Evolutionary conservation across 2,329 filamentous ascomycete species (phyloP).

Genomic region (Beauveria brongniartii): DNA sequence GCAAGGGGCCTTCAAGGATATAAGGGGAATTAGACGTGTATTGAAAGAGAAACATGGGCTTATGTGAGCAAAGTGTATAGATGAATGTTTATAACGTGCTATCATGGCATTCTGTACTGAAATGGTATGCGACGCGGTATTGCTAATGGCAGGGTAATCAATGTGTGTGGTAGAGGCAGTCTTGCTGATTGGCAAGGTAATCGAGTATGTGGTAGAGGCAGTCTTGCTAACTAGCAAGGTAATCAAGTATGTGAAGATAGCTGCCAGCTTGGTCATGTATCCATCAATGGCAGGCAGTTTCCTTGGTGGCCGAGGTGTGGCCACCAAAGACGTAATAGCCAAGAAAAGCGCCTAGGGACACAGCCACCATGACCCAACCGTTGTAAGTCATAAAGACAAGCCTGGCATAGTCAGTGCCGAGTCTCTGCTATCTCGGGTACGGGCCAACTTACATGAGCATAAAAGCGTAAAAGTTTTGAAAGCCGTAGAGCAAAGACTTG

Average conservation of each 20-base stretch:
- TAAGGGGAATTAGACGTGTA: constrained; percentile 16
- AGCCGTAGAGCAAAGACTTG: constrained; percentile 76
- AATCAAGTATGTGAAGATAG: too few relatives aligned
- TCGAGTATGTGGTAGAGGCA: background rate
- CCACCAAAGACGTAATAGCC: constrained; percentile 80
- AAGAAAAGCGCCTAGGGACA: constrained; percentile 79
- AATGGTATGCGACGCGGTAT: background rate
- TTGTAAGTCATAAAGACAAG: constrained; percentile 99
- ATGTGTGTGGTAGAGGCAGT: background rate
- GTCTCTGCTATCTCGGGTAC: background rate
- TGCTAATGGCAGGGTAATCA: background rate
- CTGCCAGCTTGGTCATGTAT: too few relatives aligned
- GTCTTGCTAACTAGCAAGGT: background rate
- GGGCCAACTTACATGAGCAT: constrained; percentile 84
- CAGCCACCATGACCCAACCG: constrained; percentile 91
- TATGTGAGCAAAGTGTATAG: background rate
- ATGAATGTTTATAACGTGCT: background rate
- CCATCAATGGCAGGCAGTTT: constrained; percentile 78
- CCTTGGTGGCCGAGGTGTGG: constrained; percentile 63
- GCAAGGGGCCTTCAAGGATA: constrained; percentile 18
- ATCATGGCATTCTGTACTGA: background rate
- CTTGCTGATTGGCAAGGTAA: background rate
- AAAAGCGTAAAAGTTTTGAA: constrained; percentile 97
- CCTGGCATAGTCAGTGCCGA: constrained; percentile 42
- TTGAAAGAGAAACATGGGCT: background rate